Evolutionary conservation across 768 basidiomycete species (phyloP), one percentile per base, ranked within the genome.

Genomic region (Pulveroboletus ravenelii): DNA sequence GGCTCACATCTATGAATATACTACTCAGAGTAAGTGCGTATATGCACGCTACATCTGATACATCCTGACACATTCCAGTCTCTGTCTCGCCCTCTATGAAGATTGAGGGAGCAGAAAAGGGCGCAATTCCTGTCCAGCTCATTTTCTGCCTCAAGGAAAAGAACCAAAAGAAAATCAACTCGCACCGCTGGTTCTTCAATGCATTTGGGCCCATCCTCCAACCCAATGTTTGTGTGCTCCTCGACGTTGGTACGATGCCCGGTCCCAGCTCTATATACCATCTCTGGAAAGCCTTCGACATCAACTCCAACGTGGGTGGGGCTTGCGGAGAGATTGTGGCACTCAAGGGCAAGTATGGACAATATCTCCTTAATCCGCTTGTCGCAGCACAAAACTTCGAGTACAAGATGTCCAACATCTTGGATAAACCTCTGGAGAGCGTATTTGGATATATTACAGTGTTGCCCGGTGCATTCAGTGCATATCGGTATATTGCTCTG

Each of bases 321-420:
- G 93, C 93, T 15, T 96, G 93, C 61, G 93, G 93, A n/a, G 93
- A 95, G 73, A 94, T 95, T 50, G 89, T 94, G 10, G 89, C 89
- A 12, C 74, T 92, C 50, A 95, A 94, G 69, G 93, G 93, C 31
- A 86, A 82, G 70, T 92, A 79, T 54, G 85, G 89, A 27, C 69
- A 74, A 58, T 83, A 89, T 63, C 72, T 96, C 34, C 56, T 94
- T 50, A 95, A 95, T 60, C 92, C 93, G 0, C 73, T 89, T 4
- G 87, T 93, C 7, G 91, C 91, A 5, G 89, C 91, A 10, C 92
- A 94, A 72, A 93, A 94, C 62, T 94, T 93, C 54, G 89, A 93
- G 69, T 93, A 94, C 68, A 93, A 93, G 77, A 90, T 91, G 85
- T 83, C 81, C 30, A 94, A 94, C 62, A 95, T 95, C 56, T 69